Evolutionary conservation across 768 basidiomycete species (phyloP).

Genomic region (Rickenella mellea): DNA sequence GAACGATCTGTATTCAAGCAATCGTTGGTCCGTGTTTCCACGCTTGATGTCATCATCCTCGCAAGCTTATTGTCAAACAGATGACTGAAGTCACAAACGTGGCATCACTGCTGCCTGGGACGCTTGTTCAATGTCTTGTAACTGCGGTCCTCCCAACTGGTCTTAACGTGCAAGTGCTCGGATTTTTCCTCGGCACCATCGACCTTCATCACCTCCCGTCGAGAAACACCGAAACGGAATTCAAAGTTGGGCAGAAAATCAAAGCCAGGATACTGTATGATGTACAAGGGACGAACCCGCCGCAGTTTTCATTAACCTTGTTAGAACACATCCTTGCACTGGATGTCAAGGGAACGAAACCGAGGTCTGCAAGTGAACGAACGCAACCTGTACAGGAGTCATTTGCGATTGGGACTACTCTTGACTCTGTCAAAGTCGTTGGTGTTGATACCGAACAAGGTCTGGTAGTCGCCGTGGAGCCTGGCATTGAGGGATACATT

Average conservation of each 20-base stretch:
- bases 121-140: slow-evolving; percentile 72
- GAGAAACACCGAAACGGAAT: slow-evolving; percentile 29
- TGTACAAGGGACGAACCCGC: slow-evolving; percentile 57
- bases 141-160: slow-evolving; percentile 68
- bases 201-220: slow-evolving; percentile 69
- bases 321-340: slow-evolving; percentile 63
- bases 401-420: slow-evolving; percentile 63
- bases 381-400: slow-evolving; percentile 34
- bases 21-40: slow-evolving; percentile 39
- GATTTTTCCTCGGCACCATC: slow-evolving; percentile 86
- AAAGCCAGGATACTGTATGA: slow-evolving; percentile 82
- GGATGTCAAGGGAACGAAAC: slow-evolving; percentile 26
- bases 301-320: slow-evolving; percentile 75
- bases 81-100: slow-evolving; percentile 72
- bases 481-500: slow-evolving; percentile 67
- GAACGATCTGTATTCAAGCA: slow-evolving; percentile 39
- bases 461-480: slow-evolving; percentile 55
- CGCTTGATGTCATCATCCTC: neutral
- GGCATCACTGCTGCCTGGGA: slow-evolving; percentile 78
- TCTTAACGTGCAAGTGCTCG: slow-evolving; percentile 80
- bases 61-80: slow-evolving; percentile 22
- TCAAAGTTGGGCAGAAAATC: slow-evolving; percentile 65
- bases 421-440: slow-evolving; percentile 66
- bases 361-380: slow-evolving; percentile 14
- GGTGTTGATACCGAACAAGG: slow-evolving; percentile 79